Percentiles rank a stretch among this genome's conserved stretches.
These are phyloP conservation scores for Schizothecium vesticola DNA, from an alignment of 495 filamentous ascomycete genomes.

Conservation along the genomic window DNA sequence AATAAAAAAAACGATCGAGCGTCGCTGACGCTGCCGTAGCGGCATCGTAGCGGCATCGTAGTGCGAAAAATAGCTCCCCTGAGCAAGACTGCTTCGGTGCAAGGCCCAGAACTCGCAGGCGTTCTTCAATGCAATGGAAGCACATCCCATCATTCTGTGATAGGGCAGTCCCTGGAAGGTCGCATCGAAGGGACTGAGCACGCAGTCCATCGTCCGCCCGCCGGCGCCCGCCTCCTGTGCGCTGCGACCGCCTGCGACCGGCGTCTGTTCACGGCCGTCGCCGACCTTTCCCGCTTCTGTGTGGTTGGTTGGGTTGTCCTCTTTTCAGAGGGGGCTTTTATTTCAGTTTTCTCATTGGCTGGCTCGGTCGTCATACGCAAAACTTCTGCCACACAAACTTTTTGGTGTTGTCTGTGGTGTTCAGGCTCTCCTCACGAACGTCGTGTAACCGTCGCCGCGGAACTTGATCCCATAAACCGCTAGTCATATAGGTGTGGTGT, in stretches of 20 bases:
- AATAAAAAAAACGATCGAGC: background rate
- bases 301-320: background rate
- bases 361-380: background rate
- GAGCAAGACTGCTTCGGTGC: background rate
- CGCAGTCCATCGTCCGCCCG: background rate
- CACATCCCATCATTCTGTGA: background rate
- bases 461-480: background rate
- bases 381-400: background rate
- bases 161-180: background rate
- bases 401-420: background rate
- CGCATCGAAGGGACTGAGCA: background rate
- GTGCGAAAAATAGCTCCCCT: background rate
- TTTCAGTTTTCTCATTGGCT: background rate
- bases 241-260: background rate
- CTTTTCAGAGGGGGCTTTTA: background rate
- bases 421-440: background rate
- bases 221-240: background rate
- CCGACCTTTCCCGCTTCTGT: background rate
- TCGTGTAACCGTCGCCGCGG: background rate
- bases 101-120: background rate
- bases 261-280: background rate
- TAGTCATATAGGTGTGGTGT: background rate
- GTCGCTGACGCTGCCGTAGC: background rate
- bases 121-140: background rate
- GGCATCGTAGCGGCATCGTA: background rate